phyloP scores from a whole-genome alignment of 805 yeast species.

The Tetrapisispora phaffii region DNA sequence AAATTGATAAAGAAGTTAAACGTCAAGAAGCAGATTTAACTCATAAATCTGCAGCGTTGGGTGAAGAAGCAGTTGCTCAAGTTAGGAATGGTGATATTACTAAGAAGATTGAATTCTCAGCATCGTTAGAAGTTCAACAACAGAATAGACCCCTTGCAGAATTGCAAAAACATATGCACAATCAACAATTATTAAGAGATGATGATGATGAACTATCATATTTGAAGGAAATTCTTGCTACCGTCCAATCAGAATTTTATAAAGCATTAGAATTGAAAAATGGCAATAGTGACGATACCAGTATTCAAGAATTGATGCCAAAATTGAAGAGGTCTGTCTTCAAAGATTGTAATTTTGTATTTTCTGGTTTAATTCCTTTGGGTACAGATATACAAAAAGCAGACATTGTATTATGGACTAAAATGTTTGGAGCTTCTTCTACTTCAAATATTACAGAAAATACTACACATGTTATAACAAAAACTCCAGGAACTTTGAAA shows the following conservation, averaged over 20 bases:
- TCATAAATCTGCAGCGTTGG: constrained; percentile 24
- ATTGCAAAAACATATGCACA: constrained; percentile 62
- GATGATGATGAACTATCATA: constrained; percentile 70
- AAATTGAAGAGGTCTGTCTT: constrained; percentile 61
- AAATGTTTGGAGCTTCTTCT: constrained; percentile 82
- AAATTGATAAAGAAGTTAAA: constrained; percentile 26
- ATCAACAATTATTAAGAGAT: constrained; percentile 46
- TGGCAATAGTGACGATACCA: constrained; percentile 47
- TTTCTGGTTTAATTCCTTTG: constrained; percentile 86
- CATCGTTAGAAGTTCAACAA: constrained; percentile 68
- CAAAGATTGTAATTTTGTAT: constrained; percentile 56
- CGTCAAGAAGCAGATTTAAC: constrained; percentile 30
- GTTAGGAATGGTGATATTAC: constrained; percentile 39
- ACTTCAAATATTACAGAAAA: constrained; percentile 56
- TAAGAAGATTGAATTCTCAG: constrained; percentile 55
- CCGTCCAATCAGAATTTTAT: constrained; percentile 63
- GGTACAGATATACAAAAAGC: constrained; percentile 63
- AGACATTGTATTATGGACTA: constrained; percentile 87
- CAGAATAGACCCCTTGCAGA: constrained; percentile 78
- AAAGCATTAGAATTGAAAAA: constrained; percentile 32
- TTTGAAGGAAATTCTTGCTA: constrained; percentile 50
- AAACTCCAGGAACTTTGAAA: constrained; percentile 71
- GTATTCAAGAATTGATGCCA: constrained; percentile 63
- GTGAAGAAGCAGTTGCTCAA: constrained; percentile 16
- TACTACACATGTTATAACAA: constrained; percentile 84